Conservation (phyloP, 2,329 filamentous ascomycete species). For the Botrytis medusae region DNA sequence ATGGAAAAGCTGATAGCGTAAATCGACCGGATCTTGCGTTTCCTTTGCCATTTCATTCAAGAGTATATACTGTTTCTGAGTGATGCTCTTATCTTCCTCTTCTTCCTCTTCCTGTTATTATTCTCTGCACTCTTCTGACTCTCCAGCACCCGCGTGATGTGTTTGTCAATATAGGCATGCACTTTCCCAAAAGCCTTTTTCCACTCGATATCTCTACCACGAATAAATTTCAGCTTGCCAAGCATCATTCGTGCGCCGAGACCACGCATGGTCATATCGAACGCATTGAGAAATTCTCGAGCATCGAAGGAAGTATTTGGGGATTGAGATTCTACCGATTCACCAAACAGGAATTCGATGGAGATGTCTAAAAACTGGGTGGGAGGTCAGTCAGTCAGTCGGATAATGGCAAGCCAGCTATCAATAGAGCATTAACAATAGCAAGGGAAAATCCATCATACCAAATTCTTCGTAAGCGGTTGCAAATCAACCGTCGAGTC, state of each 20-base stretch:
- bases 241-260: not conserved
- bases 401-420: not conserved
- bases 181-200: not conserved
- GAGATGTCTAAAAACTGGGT: not conserved
- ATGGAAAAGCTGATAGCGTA: conserved; percentile 9
- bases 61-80: not conserved
- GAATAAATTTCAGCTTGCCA: not conserved
- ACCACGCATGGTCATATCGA: not conserved
- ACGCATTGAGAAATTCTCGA: not conserved
- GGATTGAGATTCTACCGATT: not conserved
- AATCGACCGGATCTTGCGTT: not conserved
- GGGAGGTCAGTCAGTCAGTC: too few species aligned
- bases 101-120: too few species aligned
- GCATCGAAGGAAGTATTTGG: not conserved
- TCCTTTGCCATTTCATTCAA: conserved; percentile 20
- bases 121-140: not conserved
- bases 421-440: not conserved
- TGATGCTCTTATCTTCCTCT: not conserved
- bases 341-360: not conserved
- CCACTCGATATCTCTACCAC: not conserved
- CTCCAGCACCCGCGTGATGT: not conserved
- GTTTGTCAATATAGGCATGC: not conserved
- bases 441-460: not conserved
- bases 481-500: not conserved
- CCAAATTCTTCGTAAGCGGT: not conserved